Conservation (phyloP, 1,139 yeast genomes). For the Maudiozyma humilis region DNA sequence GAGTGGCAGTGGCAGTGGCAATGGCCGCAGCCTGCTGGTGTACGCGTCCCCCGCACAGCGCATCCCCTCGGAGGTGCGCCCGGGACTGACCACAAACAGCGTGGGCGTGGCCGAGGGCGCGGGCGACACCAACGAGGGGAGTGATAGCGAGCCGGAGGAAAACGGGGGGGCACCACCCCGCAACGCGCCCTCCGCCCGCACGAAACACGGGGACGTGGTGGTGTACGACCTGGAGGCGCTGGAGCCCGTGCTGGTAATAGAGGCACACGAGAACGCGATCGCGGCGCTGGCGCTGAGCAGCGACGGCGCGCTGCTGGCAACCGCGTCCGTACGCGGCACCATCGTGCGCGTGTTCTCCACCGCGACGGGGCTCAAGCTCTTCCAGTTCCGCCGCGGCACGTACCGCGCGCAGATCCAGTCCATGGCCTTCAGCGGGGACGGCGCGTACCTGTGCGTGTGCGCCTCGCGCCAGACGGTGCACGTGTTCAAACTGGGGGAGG, state of each 20-base stretch:
- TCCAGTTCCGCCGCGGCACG: constrained; percentile 90
- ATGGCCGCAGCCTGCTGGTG: constrained; percentile 60
- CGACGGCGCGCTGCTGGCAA: constrained; percentile 79
- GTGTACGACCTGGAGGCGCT: constrained; percentile 68
- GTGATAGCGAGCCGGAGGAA: background rate
- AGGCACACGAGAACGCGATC: constrained; percentile 83
- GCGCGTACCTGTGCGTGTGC: constrained; percentile 69
- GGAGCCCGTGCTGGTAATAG: constrained; percentile 83
- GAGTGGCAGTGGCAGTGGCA: constrained; percentile 59
- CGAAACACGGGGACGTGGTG: constrained; percentile 70
- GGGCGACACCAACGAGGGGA: constrained; percentile 8
- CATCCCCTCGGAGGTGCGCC: constrained; percentile 26
- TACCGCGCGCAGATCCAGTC: constrained; percentile 87
- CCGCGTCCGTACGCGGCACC: constrained; percentile 94
- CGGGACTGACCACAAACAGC: constrained; percentile 27
- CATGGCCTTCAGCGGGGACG: constrained; percentile 68
- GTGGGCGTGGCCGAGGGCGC: constrained; percentile 6
- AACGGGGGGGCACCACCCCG: too few species aligned
- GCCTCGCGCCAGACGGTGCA: constrained; percentile 93
- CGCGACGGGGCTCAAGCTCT: constrained; percentile 70
- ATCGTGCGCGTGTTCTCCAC: constrained; percentile 83
- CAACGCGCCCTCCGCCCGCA: too few species aligned
- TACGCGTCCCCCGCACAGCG: constrained; percentile 69
- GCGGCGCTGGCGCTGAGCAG: constrained; percentile 71
- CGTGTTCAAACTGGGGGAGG: constrained; percentile 54